These are phyloP conservation scores for Aspergillus pseudoterreus DNA, from an alignment of 2,329 filamentous ascomycete species.

Conservation along the genomic window DNA sequence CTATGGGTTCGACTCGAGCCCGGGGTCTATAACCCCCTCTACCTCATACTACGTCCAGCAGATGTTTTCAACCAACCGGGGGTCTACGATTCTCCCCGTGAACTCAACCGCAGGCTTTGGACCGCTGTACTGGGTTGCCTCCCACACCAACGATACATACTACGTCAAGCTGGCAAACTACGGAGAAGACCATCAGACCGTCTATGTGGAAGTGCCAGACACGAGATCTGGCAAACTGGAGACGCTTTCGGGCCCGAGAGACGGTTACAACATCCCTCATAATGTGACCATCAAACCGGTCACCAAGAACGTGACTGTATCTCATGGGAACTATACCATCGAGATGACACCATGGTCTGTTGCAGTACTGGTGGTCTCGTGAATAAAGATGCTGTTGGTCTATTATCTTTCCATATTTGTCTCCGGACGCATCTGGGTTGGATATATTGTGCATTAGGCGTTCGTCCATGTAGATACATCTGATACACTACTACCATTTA, in stretches of 20 bases:
- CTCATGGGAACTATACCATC: conserved; percentile 17
- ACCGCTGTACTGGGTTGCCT: conserved; percentile 34
- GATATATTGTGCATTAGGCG: neutral
- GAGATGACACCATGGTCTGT: conserved; percentile 23
- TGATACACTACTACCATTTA: too few species aligned
- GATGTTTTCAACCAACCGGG: conserved; percentile 33
- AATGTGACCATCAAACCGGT: conserved; percentile 16
- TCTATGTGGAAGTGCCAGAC: conserved; percentile 24
- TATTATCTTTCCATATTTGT: neutral
- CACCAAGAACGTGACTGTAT: conserved; percentile 8
- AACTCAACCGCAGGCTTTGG: conserved; percentile 24
- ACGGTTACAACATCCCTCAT: conserved; percentile 17
- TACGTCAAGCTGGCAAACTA: conserved; percentile 33
- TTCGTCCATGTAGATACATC: neutral
- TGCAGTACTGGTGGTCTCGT: conserved; percentile 20
- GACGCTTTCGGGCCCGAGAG: conserved; percentile 20
- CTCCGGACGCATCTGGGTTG: neutral
- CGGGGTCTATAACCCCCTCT: conserved; percentile 25
- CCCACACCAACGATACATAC: conserved; percentile 18
- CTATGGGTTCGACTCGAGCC: conserved; percentile 27
- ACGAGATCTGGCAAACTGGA: conserved; percentile 20
- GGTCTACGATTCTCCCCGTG: conserved; percentile 27
- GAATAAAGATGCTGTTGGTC: neutral
- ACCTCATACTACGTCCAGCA: conserved; percentile 35
- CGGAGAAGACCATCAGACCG: conserved; percentile 15